Percentiles rank a stretch among this genome's conserved stretches.
Conservation (phyloP, 2,329 filamentous ascomycete species). For the Stemphylium vesicarium region DNA sequence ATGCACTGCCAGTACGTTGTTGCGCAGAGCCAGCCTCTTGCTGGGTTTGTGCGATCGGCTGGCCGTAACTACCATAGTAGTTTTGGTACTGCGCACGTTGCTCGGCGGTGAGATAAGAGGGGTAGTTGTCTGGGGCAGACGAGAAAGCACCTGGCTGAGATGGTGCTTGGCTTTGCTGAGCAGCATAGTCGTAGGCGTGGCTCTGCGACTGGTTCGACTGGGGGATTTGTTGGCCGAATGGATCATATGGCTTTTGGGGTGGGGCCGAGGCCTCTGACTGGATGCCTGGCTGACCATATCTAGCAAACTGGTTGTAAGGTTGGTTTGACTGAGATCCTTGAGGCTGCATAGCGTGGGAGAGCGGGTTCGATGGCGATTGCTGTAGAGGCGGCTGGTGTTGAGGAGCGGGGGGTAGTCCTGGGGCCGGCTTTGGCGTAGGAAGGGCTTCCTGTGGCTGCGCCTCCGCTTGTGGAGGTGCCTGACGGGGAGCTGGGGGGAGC, state of each 20-base stretch:
- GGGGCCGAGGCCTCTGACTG: constrained; percentile 66
- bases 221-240: constrained; percentile 76
- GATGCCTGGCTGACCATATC: constrained; percentile 68
- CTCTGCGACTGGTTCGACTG: constrained; percentile 47
- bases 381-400: constrained; percentile 56
- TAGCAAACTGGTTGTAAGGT: constrained; percentile 69
- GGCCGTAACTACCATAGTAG: constrained; percentile 64
- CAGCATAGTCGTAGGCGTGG: constrained; percentile 56
- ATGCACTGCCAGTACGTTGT: constrained; percentile 79
- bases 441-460: constrained; percentile 47
- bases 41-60: constrained; percentile 61
- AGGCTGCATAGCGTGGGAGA: constrained; percentile 62
- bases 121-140: constrained; percentile 79
- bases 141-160: constrained; percentile 72
- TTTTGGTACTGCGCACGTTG: constrained; percentile 75
- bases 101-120: constrained; percentile 82
- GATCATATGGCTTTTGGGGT: constrained; percentile 83
- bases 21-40: constrained; percentile 75
- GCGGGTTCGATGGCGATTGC: constrained; percentile 53
- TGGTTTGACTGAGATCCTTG: constrained; percentile 54
- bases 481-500: constrained; percentile 72
- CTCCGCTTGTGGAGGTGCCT: constrained; percentile 51
- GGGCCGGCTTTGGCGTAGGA: constrained; percentile 64
- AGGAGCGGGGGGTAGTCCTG: constrained; percentile 66
- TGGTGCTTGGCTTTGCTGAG: constrained; percentile 61